These are phyloP conservation scores for Leishmania braziliensis DNA, from an alignment of 208 protist species.

Conservation along the genomic window DNA sequence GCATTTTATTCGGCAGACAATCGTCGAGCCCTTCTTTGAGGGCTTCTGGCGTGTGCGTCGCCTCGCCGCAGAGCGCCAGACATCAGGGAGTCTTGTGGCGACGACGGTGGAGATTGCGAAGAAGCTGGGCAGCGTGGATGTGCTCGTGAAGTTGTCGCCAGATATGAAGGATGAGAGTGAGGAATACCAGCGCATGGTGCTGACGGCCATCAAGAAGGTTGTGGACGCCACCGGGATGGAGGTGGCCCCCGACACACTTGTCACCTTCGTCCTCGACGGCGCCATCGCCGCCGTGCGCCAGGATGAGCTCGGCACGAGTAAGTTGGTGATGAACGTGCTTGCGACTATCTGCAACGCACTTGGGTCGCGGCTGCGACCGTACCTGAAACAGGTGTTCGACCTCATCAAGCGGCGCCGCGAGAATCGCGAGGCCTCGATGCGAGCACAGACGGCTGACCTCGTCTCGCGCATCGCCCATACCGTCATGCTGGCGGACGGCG, in stretches of 20 bases:
- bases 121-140: slow-evolving; percentile 94
- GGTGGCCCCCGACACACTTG: slow-evolving; percentile 93
- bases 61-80: slow-evolving; percentile 96
- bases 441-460: slow-evolving; percentile 98
- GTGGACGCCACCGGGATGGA: slow-evolving; percentile 74
- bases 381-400: slow-evolving; percentile 96
- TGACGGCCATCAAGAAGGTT: slow-evolving; percentile 93
- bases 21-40: slow-evolving; percentile 92
- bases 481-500: slow-evolving; percentile 95
- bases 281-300: slow-evolving; percentile 97
- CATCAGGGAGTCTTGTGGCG: slow-evolving; percentile 93
- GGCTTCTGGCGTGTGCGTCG: slow-evolving; percentile 96
- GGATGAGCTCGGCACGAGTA: slow-evolving; percentile 92
- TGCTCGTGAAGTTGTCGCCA: slow-evolving; percentile 94
- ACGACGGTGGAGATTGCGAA: slow-evolving; percentile 97
- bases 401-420: slow-evolving; percentile 97
- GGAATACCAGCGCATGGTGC: slow-evolving; percentile 96
- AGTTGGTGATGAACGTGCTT: slow-evolving; percentile 92
- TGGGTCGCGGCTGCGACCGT: slow-evolving; percentile 90
- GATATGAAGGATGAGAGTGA: slow-evolving; percentile 99
- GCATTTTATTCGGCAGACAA: slow-evolving; percentile 91
- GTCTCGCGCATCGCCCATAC: slow-evolving; percentile 94
- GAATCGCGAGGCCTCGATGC: slow-evolving; percentile 91
- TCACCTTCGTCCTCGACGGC: slow-evolving; percentile 97
- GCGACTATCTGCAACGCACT: slow-evolving; percentile 95